Conservation (phyloP, 805 yeast genomes). For the Starmera caribaea region DNA sequence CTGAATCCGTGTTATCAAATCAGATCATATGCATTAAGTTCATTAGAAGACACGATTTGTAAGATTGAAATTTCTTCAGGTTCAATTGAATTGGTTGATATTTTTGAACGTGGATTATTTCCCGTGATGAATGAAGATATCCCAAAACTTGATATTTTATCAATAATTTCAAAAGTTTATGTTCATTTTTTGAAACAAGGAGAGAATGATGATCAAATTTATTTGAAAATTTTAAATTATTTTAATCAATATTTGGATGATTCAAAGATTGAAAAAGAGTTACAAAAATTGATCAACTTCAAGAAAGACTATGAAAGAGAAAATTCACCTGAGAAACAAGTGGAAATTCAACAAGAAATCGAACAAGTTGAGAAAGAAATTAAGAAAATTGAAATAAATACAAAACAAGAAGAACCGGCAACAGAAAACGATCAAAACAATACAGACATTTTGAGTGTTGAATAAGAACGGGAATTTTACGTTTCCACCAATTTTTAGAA, state of each 20-base stretch:
- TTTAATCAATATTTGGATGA: constrained; percentile 31
- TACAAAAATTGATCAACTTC: constrained; percentile 26
- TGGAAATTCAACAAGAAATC: background rate
- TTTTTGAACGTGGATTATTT: constrained; percentile 67
- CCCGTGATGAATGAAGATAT: constrained; percentile 62
- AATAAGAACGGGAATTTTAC: too few relatives aligned
- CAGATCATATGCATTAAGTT: constrained; percentile 52
- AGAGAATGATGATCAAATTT: constrained; percentile 27
- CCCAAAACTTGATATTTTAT: constrained; percentile 60
- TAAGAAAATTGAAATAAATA: background rate
- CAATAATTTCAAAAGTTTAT: constrained; percentile 58
- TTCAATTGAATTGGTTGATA: constrained; percentile 37
- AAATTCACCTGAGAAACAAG: background rate
- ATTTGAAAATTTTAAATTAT: constrained; percentile 25
- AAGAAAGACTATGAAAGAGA: constrained; percentile 24
- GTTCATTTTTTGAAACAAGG: constrained; percentile 33
- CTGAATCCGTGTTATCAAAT: constrained; percentile 79
- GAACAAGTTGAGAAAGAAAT: background rate
- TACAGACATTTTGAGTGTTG: too few relatives aligned
- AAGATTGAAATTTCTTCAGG: constrained; percentile 21
- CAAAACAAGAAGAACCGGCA: background rate
- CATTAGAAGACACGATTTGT: constrained; percentile 41
- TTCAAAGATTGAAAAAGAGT: constrained; percentile 25
- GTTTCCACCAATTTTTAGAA: too few relatives aligned
- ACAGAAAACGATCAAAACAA: background rate